Conservation (phyloP, 2,329 filamentous ascomycete genomes). For the Colletotrichum liaoningense region DNA sequence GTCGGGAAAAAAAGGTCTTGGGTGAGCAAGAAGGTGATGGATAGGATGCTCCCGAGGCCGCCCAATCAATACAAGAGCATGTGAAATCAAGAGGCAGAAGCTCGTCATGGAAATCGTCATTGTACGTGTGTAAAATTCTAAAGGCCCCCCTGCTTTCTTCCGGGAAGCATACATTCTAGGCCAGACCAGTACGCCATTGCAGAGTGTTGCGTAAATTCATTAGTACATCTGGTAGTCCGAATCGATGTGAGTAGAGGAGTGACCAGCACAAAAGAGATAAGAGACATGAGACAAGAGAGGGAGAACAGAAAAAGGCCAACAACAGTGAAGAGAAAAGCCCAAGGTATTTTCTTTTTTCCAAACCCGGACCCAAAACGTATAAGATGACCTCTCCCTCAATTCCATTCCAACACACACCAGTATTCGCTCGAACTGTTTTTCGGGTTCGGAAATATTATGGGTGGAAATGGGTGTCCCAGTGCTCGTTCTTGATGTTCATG, state of each 20-base stretch:
- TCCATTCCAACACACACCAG: not conserved
- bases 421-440: not conserved
- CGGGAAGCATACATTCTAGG: constrained; percentile 26
- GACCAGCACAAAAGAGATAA: constrained; percentile 26
- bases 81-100: not conserved
- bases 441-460: not conserved
- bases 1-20: too few species aligned
- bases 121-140: constrained; percentile 1
- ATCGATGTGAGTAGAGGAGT: constrained; percentile 15
- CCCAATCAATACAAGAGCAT: not conserved
- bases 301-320: not conserved
- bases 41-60: not conserved
- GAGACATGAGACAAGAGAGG: not conserved
- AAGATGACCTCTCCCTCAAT: not conserved
- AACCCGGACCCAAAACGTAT: constrained; percentile 17
- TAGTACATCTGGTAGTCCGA: constrained; percentile 30
- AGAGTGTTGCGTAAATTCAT: constrained; percentile 30
- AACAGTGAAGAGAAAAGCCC: constrained; percentile 5
- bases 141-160: not conserved
- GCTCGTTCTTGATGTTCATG: constrained; percentile 49
- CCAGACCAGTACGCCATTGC: constrained; percentile 14
- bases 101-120: not conserved
- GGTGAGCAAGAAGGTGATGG: not conserved
- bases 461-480: constrained; percentile 43
- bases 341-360: not conserved